These are phyloP conservation scores for Malus hybrid DNA, from an alignment of 331 rosid genomes.

Conservation along the genomic window DNA sequence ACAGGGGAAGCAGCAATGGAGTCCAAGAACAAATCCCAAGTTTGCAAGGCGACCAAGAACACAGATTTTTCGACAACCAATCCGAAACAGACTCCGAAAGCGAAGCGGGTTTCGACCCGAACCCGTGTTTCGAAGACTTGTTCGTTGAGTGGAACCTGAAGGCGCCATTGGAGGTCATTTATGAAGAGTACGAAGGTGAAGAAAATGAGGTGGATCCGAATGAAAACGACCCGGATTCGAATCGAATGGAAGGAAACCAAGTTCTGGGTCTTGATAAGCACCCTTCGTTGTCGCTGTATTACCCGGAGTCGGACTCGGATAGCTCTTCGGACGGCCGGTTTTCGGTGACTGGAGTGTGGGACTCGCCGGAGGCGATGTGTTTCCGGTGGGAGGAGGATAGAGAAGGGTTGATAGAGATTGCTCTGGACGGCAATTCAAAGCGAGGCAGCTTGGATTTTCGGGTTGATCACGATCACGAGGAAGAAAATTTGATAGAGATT, in stretches of 20 bases:
- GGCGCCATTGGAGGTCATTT: constrained; percentile 77
- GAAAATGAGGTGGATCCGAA: constrained; percentile 30
- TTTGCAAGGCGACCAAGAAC: constrained; percentile 16
- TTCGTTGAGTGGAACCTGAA: constrained; percentile 77
- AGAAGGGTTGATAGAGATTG: constrained; percentile 81
- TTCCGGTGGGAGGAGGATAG: constrained; percentile 67
- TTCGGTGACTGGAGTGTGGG: constrained; percentile 30
- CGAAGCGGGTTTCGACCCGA: constrained; percentile 31
- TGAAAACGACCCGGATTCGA: neutral
- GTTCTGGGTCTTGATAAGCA: constrained; percentile 25
- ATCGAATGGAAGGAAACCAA: constrained; percentile 5
- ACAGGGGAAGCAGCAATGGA: neutral
- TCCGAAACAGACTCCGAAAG: constrained; percentile 21
- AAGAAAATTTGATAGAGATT: constrained; percentile 84
- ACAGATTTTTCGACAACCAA: constrained; percentile 7
- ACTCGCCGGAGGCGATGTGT: constrained; percentile 35
- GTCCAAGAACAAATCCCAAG: constrained; percentile 2
- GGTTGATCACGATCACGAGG: constrained; percentile 37
- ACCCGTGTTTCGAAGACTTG: constrained; percentile 38
- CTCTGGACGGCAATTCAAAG: constrained; percentile 43
- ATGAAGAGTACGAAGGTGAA: constrained; percentile 64
- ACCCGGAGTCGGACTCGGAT: constrained; percentile 79
- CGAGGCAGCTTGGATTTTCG: constrained; percentile 23
- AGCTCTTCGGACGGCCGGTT: constrained; percentile 53
- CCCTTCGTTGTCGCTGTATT: constrained; percentile 50